Base-by-base conservation (phyloP, 352 stramenopile species). In the Sclerospora graminicola region DNA sequence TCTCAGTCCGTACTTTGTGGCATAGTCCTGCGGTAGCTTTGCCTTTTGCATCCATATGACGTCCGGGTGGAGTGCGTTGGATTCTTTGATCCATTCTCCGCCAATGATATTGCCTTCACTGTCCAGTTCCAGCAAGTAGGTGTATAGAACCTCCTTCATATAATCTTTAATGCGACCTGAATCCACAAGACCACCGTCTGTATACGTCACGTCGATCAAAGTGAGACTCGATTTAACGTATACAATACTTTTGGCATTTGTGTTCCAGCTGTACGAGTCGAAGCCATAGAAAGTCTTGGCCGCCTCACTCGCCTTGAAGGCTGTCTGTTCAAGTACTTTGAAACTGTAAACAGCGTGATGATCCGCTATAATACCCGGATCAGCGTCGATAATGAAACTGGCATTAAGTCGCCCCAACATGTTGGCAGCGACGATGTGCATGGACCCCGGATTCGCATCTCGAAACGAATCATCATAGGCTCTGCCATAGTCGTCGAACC, bases 261-360 rank as follows among this genome's bases (percentile, higher is more conserved):
- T 49, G 29, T 82, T 82, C 57, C 76, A 85, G 27, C 64, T 64
- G 40, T 82, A 85, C 44, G 32, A 32, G 14, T 57, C 47, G 7
- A 66, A 51, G 14, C 54, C 54, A 37, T 69, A 82, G 34, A 70
- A 55, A 1, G 57, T 64, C 1, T 61, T 41, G 0, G 69, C 36
- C 6, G 56, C 48, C 5, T 67, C 48, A 10, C 54, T 46, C 39
- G 78, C 38, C 8, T 51, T 53, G 48, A 73, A 56, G 6, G 40
- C 31, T 16, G 53, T 52, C 20, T 67, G 44, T 27, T 66, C 42
- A 45, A 73, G 76, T 38, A 63, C 60, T 28, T 65, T 52, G 56
- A 71, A 83, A 38, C 51, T 58, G 19, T 45, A 51, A 29, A 85
- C 57, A 6, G 70, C 70, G 41, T 81, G 66, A 58, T 85, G 83